Evolutionary conservation across 768 basidiomycete genomes (phyloP), one percentile per base, ranked within the genome.

Genomic region (Rossbeevera mucosa): DNA sequence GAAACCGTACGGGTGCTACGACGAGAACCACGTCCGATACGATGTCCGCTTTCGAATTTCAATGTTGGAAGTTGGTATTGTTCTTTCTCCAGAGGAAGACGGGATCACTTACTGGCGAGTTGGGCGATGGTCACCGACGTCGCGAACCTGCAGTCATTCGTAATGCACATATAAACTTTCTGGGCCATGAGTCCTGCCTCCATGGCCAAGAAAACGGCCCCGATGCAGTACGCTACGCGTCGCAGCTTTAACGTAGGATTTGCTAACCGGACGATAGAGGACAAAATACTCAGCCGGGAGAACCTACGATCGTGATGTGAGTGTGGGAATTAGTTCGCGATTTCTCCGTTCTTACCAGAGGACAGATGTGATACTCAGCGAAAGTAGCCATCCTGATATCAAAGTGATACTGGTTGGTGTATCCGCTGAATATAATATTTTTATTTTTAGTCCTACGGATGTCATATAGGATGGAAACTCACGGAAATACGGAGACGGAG

Each of bases 211-310:
- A 66, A 66, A 25, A 56, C 16, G 18, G 12, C 44, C 16, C 61
- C 59, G 20, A 55, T 56, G 44, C 56, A 38, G 33, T 62, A 59
- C 14, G 58, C 54, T 16, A 54, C 29, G 18, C 57, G 26, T 47
- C 57, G 55, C 22, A 52, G 21, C 25, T 42, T 53, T 40, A 24
- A 36, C 1, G 44, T 24, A 0, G 64, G 65, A 25, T 49, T 55
- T 30, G 52, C 45, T 50, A 66, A 53, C 44, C 64, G 62, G 29
- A 58, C 26, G 14, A 68, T 36, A 3, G 65, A 68, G 31, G 47
- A 66, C 5, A 66, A 36, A 13, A 66, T 66, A 30, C 67, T 68
- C 48, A 66, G 62, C 4, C 65, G 52, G 13, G 64, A 47, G 13
- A 61, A 61, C 65, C 65, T 66, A 14, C 20, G 4, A 46, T 9